Conservation (phyloP, 148 eudicot species). For the Heliosperma pusillum region DNA sequence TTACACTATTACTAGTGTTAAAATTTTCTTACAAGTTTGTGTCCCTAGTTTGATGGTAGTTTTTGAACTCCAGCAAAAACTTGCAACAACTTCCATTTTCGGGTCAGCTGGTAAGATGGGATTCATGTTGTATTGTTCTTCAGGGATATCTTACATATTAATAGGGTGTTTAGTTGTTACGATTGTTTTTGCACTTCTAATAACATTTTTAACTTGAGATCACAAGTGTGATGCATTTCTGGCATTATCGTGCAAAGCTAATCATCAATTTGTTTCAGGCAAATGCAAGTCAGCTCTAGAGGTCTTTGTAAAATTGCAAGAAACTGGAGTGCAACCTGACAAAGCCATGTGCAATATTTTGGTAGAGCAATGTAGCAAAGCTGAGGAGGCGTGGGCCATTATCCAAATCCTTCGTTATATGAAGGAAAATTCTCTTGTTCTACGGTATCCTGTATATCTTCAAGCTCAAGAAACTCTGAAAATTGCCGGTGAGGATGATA, state of each 20-base stretch:
- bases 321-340: constrained; percentile 71
- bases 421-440: constrained; percentile 67
- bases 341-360: constrained; percentile 85
- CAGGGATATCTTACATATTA: neutral
- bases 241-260: neutral
- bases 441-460: constrained; percentile 57
- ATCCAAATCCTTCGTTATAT: constrained; percentile 59
- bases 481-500: constrained; percentile 48
- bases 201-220: neutral
- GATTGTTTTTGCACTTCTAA: neutral
- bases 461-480: constrained; percentile 51
- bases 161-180: neutral
- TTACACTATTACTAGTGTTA: neutral
- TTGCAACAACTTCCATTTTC: neutral
- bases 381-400: constrained; percentile 49
- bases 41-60: neutral
- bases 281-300: constrained; percentile 57
- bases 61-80: neutral
- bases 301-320: constrained; percentile 74
- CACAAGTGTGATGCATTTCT: neutral
- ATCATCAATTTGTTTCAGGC: constrained; percentile 38
- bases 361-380: constrained; percentile 59
- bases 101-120: neutral
- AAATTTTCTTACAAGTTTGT: neutral
- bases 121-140: neutral